A percentile compares a stretch with the other conserved stretches of the same genome.
Conservation (phyloP, 768 basidiomycete genomes). For the Sporobolomyces roseus region DNA sequence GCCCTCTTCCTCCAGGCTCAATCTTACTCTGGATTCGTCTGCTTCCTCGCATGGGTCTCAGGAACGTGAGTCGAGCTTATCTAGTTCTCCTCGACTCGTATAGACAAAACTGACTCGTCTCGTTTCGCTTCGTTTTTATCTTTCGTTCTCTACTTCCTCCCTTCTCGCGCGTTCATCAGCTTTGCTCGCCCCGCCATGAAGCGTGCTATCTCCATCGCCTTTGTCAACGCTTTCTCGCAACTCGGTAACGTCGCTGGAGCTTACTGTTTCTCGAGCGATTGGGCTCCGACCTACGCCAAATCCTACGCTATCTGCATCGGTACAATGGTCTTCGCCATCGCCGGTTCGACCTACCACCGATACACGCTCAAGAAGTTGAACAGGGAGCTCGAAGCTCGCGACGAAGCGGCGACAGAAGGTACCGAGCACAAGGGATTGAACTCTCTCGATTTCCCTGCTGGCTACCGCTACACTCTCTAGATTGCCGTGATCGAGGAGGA, state of each 20-base stretch:
- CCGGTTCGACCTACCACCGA: constrained; percentile 50
- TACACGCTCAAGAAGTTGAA: constrained; percentile 48
- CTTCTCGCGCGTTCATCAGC: constrained; percentile 45
- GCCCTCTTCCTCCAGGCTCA: constrained; percentile 52
- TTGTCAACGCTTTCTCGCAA: constrained; percentile 43
- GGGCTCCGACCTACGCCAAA: constrained; percentile 59
- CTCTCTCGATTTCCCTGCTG: constrained; percentile 17
- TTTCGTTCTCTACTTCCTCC: too few relatives aligned
- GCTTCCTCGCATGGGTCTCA: constrained; percentile 57
- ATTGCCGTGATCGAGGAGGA: too few relatives aligned
- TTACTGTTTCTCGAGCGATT: constrained; percentile 50
- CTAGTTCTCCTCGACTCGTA: not conserved
- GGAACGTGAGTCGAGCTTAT: constrained; percentile 43
- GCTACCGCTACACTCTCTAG: constrained; percentile 36
- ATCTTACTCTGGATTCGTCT: constrained; percentile 67
- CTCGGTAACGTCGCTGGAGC: constrained; percentile 80
- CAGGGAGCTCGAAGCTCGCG: constrained; percentile 48
- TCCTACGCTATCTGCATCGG: constrained; percentile 60
- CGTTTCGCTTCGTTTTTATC: too few relatives aligned
- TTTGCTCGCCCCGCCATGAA: constrained; percentile 80
- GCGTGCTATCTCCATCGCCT: constrained; percentile 77
- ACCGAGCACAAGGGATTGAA: not conserved
- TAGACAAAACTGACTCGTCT: not conserved
- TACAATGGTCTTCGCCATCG: constrained; percentile 54
- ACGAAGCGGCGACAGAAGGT: constrained; percentile 34